Evolutionary conservation across 2,329 filamentous ascomycete species (phyloP).

Genomic region (Talaromyces amestolkiae): DNA sequence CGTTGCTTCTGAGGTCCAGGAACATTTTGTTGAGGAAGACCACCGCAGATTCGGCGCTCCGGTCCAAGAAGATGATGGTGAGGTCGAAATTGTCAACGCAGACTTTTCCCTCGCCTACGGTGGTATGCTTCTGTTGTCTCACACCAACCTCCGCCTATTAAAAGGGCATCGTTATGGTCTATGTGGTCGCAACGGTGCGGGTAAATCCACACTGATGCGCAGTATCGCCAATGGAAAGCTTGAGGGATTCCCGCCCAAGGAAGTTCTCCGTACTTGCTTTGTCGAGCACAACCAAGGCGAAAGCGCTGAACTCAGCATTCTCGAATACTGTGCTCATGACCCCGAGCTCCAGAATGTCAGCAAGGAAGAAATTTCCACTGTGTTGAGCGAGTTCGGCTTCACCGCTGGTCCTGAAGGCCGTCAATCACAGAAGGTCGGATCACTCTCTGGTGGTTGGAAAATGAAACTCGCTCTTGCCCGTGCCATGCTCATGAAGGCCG

Average conservation of each 20-base stretch:
- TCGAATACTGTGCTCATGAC: conserved; percentile 89
- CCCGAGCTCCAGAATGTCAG: conserved; percentile 78
- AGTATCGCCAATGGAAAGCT: conserved; percentile 94
- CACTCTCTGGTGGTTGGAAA: conserved; percentile 97
- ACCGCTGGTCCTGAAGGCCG: conserved; percentile 83
- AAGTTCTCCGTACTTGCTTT: conserved; percentile 91
- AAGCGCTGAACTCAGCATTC: conserved; percentile 91
- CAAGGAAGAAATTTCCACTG: conserved; percentile 73
- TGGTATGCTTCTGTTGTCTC: conserved; percentile 92
- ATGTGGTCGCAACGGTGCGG: conserved; percentile 93
- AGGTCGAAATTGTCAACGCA: conserved; percentile 94
- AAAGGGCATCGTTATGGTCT: conserved; percentile 98
- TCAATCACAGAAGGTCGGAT: conserved; percentile 86
- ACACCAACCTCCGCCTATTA: conserved; percentile 89
- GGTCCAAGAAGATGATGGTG: conserved; percentile 83
- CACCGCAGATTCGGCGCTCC: conserved; percentile 81
- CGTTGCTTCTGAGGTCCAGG: conserved; percentile 70
- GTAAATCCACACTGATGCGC: conserved; percentile 98
- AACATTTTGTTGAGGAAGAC: conserved; percentile 79
- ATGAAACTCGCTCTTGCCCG: conserved; percentile 97
- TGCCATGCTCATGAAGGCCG: conserved; percentile 95
- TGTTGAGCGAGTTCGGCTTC: conserved; percentile 90
- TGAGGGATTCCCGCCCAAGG: conserved; percentile 91
- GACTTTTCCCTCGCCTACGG: conserved; percentile 97
- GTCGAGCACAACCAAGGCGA: conserved; percentile 99